These are phyloP conservation scores for Pterula multifida DNA, from an alignment of 1,284 basidiomycete genomes.

Conservation along the genomic window DNA sequence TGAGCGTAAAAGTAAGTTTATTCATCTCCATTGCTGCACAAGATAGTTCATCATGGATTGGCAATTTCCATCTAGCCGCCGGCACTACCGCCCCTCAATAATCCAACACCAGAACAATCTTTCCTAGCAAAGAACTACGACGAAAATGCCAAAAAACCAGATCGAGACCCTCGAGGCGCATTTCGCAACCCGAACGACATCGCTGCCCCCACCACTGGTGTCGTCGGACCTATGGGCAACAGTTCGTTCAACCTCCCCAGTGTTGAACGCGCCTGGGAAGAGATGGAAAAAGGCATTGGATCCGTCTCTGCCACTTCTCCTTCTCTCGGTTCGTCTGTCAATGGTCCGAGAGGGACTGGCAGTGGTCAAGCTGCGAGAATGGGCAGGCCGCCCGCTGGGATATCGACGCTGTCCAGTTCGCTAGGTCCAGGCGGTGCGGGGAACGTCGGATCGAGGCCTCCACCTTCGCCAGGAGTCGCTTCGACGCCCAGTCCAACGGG, in stretches of 20 bases:
- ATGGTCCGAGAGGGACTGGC: background rate
- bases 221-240: slow-evolving; percentile 83
- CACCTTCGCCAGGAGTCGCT: slow-evolving; percentile 29
- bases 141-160: slow-evolving; percentile 77
- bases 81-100: slow-evolving; percentile 63
- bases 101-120: slow-evolving; percentile 70
- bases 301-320: slow-evolving; percentile 18
- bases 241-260: slow-evolving; percentile 73
- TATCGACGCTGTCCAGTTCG: background rate
- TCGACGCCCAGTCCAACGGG: slow-evolving; percentile 35
- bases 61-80: slow-evolving; percentile 31
- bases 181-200: slow-evolving; percentile 65
- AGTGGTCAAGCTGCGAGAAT: slow-evolving; percentile 5
- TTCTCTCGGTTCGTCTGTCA: slow-evolving; percentile 15
- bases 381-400: background rate
- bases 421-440: background rate
- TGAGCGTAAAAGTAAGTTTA: slow-evolving; percentile 53
- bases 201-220: slow-evolving; percentile 39
- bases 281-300: slow-evolving; percentile 63
- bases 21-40: slow-evolving; percentile 6
- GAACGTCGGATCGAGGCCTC: slow-evolving; percentile 12
- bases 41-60: slow-evolving; percentile 6
- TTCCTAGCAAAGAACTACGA: slow-evolving; percentile 86
- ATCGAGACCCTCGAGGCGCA: slow-evolving; percentile 77
- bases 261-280: slow-evolving; percentile 75